Evolutionary conservation across 2,329 filamentous ascomycete species (phyloP), one percentile per base, ranked within the genome.

Genomic region (Exophiala lecanii-corni): DNA sequence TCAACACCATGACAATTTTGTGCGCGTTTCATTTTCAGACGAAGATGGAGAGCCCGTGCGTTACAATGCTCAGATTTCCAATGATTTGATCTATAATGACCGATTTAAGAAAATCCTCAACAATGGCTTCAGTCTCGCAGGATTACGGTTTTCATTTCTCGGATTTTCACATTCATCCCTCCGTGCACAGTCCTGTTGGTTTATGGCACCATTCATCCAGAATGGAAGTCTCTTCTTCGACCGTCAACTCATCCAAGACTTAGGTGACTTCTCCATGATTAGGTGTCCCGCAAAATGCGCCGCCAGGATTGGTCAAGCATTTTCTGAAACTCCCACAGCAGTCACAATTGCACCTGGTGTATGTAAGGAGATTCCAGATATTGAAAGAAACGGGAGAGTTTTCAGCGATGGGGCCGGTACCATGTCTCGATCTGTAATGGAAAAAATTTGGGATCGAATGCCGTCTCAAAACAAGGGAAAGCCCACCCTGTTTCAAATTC

Each of bases 391-490:
- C 9, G 66, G 62, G 0, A 73, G 80, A 3, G 72, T 81, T 0
- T 94, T 92, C 59, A 89, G 83, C 47, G 87, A 92, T 57, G 87
- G 87, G 1, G 82, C 86, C 1, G 87, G 87, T 0, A 87, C 79
- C 0, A 77, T 92, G 4, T 91, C 86, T 0, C 56, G 54, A 9
- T 67, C 68, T 0, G 70, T 87, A 0, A 38, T 50, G 32, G 36
- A 42, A 10, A 70, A 69, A n/a, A 75, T 89, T 2, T 83, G 79
- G 73, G 60, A 65, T 1, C 57, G 64, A 4, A 62, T 84, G 41
- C 73, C 77, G 0, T 59, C 62, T 21, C 65, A 64, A 17, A 67
- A 62, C 18, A 50, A 68, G 25, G 57, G 67, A 1, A 66, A 67
- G 2, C 78, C 85, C 0, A 85, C 82, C 0, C 79, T 78, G 36